phyloP scores from a whole-genome alignment of 805 yeast genomes.

The Cyberlindnera maritima region DNA sequence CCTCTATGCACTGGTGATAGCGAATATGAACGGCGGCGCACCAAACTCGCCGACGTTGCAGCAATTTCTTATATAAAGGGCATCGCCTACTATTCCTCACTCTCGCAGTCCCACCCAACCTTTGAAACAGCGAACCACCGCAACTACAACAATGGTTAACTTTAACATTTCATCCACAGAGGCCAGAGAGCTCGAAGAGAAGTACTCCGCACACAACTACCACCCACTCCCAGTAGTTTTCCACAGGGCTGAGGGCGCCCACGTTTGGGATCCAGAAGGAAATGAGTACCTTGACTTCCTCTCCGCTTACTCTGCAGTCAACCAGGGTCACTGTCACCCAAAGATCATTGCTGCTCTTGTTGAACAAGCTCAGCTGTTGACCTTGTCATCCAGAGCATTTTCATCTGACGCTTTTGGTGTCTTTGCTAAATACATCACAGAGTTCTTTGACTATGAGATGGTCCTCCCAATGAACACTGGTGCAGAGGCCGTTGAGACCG shows the following conservation, averaged over 20 bases:
- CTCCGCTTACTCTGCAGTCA: conserved; percentile 95
- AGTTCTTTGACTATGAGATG: conserved; percentile 86
- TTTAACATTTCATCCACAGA: conserved; percentile 57
- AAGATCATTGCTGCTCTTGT: conserved; percentile 79
- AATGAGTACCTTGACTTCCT: conserved; percentile 88
- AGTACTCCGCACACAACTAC: conserved; percentile 94
- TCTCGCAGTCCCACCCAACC: background rate
- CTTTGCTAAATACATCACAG: conserved; percentile 84
- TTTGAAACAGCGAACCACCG: background rate
- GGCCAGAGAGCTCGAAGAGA: conserved; percentile 65
- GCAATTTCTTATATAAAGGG: conserved; percentile 1
- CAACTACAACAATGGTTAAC: conserved; percentile 20
- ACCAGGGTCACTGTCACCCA: conserved; percentile 98
- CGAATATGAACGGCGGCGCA: conserved; percentile 18
- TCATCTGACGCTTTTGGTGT: conserved; percentile 84
- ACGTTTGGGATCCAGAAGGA: conserved; percentile 98
- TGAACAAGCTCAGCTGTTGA: conserved; percentile 82
- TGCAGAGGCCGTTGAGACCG: conserved; percentile 98
- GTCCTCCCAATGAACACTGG: conserved; percentile 98
- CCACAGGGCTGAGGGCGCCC: conserved; percentile 82
- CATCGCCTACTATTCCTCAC: background rate
- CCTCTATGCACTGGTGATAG: conserved; percentile 28
- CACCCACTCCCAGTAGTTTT: conserved; percentile 96
- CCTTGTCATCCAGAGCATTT: conserved; percentile 90
- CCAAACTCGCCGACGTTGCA: background rate